phyloP scores from a whole-genome alignment of 192 early-diverging fungal species.

The Phlyctochytrium arcticum region DNA sequence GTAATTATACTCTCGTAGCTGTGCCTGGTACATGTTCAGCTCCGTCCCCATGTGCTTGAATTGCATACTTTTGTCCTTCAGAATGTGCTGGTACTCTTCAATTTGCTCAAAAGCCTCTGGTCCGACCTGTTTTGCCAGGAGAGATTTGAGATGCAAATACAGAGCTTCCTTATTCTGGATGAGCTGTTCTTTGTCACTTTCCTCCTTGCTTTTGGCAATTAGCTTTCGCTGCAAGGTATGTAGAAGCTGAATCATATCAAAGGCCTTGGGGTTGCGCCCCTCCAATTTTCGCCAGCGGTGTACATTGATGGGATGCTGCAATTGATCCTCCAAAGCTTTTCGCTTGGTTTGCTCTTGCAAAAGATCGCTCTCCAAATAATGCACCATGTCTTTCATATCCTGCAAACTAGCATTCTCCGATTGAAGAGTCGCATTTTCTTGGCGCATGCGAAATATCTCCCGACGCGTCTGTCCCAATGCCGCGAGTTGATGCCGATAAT shows the following conservation, averaged over 20 bases:
- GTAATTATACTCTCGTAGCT: constrained; percentile 50
- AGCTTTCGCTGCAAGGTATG: constrained; percentile 58
- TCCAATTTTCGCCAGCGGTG: constrained; percentile 65
- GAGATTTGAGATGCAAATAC: constrained; percentile 54
- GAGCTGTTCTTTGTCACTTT: constrained; percentile 43
- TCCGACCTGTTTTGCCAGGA: constrained; percentile 54
- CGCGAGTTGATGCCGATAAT: constrained; percentile 42
- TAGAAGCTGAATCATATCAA: constrained; percentile 53
- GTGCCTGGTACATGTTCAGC: constrained; percentile 57
- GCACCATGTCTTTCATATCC: constrained; percentile 34
- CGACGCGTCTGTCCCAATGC: constrained; percentile 19
- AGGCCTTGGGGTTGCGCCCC: constrained; percentile 54
- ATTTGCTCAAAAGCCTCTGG: constrained; percentile 61
- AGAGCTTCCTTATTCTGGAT: constrained; percentile 52
- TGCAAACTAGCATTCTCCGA: constrained; percentile 25
- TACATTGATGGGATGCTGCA: constrained; percentile 59
- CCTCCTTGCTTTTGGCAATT: constrained; percentile 52
- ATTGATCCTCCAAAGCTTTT: constrained; percentile 62
- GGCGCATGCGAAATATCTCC: constrained; percentile 29
- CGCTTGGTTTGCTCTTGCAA: constrained; percentile 39
- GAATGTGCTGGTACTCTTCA: constrained; percentile 41
- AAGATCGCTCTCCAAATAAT: constrained; percentile 41
- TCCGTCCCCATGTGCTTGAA: constrained; percentile 58
- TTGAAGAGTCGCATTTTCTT: constrained; percentile 17
- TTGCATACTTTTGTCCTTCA: constrained; percentile 57